phyloP scores from a whole-genome alignment of 1,284 basidiomycete species.

The Cryptococcus sp. region DNA sequence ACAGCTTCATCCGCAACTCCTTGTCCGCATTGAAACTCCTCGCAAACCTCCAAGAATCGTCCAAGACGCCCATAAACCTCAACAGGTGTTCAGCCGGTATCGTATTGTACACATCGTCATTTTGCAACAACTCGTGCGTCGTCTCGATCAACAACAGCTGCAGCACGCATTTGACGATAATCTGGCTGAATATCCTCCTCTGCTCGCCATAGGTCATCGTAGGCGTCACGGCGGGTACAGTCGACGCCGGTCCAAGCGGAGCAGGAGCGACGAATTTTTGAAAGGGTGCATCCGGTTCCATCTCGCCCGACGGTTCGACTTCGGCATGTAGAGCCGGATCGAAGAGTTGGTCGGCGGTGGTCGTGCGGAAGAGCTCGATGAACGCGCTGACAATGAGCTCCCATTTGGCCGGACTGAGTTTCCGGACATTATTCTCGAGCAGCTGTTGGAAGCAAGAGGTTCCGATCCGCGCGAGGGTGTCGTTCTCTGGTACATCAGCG shows the following conservation, averaged over 20 bases:
- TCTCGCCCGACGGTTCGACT: constrained; percentile 56
- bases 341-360: constrained; percentile 95
- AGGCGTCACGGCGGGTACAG: constrained; percentile 20
- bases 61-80: constrained; percentile 86
- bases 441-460: constrained; percentile 97
- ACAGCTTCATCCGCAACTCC: constrained; percentile 89
- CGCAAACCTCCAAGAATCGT: constrained; percentile 96
- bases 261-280: constrained; percentile 45
- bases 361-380: constrained; percentile 91
- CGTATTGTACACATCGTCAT: constrained; percentile 82
- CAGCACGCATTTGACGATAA: constrained; percentile 99
- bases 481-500: constrained; percentile 68
- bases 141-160: constrained; percentile 96
- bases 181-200: constrained; percentile 92
- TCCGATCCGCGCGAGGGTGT: constrained; percentile 94
- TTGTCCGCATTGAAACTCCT: constrained; percentile 98
- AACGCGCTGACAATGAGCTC: constrained; percentile 90
- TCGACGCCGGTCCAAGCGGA: constrained; percentile 33
- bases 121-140: constrained; percentile 90
- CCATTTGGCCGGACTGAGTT: constrained; percentile 81
- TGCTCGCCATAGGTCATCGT: constrained; percentile 55
- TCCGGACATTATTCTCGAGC: constrained; percentile 86
- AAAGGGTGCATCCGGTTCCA: constrained; percentile 52
- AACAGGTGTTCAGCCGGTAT: constrained; percentile 92
- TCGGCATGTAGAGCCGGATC: constrained; percentile 80